These are phyloP conservation scores for Sphaceloma murrayae DNA, from an alignment of 2,329 filamentous ascomycete genomes.

Conservation along the genomic window DNA sequence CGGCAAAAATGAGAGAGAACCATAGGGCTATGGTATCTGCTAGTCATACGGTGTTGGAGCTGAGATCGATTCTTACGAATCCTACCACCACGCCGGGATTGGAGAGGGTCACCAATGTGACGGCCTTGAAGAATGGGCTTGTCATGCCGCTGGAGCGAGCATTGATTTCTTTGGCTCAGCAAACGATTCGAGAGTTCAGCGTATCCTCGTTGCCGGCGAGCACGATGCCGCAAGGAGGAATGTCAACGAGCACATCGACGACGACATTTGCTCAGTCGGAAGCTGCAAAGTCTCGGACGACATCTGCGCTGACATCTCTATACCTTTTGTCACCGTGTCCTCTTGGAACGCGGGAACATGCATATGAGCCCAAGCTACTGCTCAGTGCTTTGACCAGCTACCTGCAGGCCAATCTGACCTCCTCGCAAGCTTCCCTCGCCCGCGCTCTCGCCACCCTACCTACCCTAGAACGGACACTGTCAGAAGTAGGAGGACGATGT, in stretches of 20 bases:
- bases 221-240: constrained; percentile 25
- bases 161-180: constrained; percentile 64
- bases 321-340: constrained; percentile 69
- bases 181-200: constrained; percentile 74
- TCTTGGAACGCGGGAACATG: constrained; percentile 34
- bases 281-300: constrained; percentile 63
- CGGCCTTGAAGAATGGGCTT: constrained; percentile 58
- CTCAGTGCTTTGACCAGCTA: constrained; percentile 71
- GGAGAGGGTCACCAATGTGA: constrained; percentile 62
- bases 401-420: constrained; percentile 69
- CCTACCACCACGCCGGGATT: constrained; percentile 54
- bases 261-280: constrained; percentile 51
- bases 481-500: constrained; percentile 73
- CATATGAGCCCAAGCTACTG: constrained; percentile 59
- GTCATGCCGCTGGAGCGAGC: constrained; percentile 63
- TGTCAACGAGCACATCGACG: constrained; percentile 18
- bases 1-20: constrained; percentile 51
- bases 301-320: constrained; percentile 64
- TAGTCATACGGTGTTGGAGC: constrained; percentile 64
- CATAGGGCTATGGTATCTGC: constrained; percentile 73
- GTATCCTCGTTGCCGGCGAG: constrained; percentile 47
- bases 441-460: constrained; percentile 71
- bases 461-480: constrained; percentile 67
- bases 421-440: constrained; percentile 63
- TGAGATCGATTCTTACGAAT: constrained; percentile 59